Base-by-base conservation (phyloP, 2,329 filamentous ascomycete species). In the Chaetomium sp. region DNA sequence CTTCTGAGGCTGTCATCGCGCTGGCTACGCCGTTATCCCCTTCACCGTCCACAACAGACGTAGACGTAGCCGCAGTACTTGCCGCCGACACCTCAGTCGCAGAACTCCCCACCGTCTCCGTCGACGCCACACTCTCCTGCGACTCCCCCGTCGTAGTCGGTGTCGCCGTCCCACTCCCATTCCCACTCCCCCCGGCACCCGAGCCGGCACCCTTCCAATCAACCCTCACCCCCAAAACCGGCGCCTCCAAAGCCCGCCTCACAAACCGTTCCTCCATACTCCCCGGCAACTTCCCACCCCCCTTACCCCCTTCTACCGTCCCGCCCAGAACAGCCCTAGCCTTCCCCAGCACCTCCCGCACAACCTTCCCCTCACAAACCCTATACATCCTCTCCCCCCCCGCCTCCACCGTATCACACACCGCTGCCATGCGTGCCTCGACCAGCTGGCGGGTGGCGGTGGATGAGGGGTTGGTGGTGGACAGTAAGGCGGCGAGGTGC, bases 231-330 rank as follows among this genome's bases (percentile, higher is more conserved):
- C 82, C 82, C 63, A 89, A 74, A 44, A 95, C 75, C 0, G 94
- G 92, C 4, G 85, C 80, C 63, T 94, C 88, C 5, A 99, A 75
- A 2, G 81, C 80, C 65, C 86, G 86, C 51, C 78, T 81, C 7
- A 99, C 83, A 63, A 96, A 95, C 43, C 82, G 86, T 47, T 94
- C 88, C 67, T 96, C 92, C 78, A 99, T 80, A 63, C 87, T 95
- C 6, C 76, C 72, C 1, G 94, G 91, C 8, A 97, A 72, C 0
- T 84, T 82, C 74, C 4, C 19, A 27, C 3, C 19, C 5, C 34
- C 54, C 35, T 8, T 27, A 4, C n/a, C 41, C 1, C 14, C 33
- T 3, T 73, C 70, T 8, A 79, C 76, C 78, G 19, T 27, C 40
- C 10, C 40, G 40, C 7, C 40, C 11, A 42, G 3, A 14, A 95